Evolutionary conservation across 345 rosid genomes (phyloP), one percentile per base, ranked within the genome.

Genomic region (Eucalyptus decipiens): DNA sequence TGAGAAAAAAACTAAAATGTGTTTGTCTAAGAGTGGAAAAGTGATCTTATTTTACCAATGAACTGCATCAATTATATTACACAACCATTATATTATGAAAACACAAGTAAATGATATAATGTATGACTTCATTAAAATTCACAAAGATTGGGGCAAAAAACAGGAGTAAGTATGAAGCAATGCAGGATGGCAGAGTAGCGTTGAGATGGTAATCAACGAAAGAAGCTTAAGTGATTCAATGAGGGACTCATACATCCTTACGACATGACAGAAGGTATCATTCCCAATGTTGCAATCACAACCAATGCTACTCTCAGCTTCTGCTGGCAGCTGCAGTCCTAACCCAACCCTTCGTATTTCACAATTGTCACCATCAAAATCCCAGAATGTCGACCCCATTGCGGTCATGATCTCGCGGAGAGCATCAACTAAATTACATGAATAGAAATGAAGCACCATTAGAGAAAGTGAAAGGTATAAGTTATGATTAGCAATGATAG

Each of bases 311-410:
- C 67, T 88, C 49, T 76, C 56, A 16, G 94, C 86, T 32, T 80
- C 87, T 86, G 60, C 88, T 42, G 89, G 91, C 16, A 47, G 67
- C n/a, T 14, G 90, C 54, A 45, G 89, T 7, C 80, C 88, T 69
- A 89, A n/a, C 28, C 88, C 92, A 47, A 91, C 91, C 60, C 42
- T 89, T 87, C 85, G 90, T 89, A 91, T 87, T 16, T 83, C 2
- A 88, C 96, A 95, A 49, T 91, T 60, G 54, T 91, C 92, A 34
- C 91, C 94, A 87, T 91, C 89, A 80, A 95, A 95, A 88, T 88
- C 91, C 97, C 95, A 94, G 90, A 85, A 47, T 51, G 62, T 90
- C 3, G 91, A 92, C 40, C 97, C 96, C 96, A 95, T 85, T 26
- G 94, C 89, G 87, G n/a, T 91, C 5, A 89, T 91, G 56, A 94